Percentiles rank a stretch among this genome's conserved stretches.
Evolutionary conservation across 1,284 basidiomycete genomes (phyloP).

Genomic region (Agroathelia rolfsii): DNA sequence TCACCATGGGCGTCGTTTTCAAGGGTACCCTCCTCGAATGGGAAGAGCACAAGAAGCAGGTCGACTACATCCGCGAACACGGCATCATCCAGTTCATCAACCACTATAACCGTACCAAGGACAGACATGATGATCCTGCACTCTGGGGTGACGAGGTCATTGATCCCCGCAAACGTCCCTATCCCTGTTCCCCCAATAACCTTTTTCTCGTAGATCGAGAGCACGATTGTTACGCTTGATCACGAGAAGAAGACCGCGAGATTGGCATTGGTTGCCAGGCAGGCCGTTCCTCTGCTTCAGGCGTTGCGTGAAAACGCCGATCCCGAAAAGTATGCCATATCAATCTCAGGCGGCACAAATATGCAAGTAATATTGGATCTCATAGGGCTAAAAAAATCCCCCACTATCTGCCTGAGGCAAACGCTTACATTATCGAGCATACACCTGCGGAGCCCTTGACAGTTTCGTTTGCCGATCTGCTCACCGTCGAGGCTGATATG

Average conservation of each 20-base stretch:
- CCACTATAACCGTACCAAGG: slow-evolving; percentile 88
- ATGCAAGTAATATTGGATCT: too few species aligned
- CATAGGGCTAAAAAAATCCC: too few species aligned
- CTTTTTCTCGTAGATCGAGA: slow-evolving; percentile 71
- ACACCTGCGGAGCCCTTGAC: slow-evolving; percentile 95
- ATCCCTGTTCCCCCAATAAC: too few species aligned
- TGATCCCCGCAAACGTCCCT: slow-evolving; percentile 3
- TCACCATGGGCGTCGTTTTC: slow-evolving; percentile 83
- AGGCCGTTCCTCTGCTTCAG: too few species aligned
- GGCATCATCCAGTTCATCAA: slow-evolving; percentile 94
- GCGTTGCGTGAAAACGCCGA: too few species aligned
- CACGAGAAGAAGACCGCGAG: slow-evolving; percentile 71
- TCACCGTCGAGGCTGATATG: slow-evolving; percentile 94
- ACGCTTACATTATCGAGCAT: slow-evolving; percentile 97
- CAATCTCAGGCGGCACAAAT: too few species aligned
- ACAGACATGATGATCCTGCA: slow-evolving; percentile 83
- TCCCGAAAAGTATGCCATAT: too few species aligned
- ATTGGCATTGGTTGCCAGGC: too few species aligned
- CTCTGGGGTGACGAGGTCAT: slow-evolving; percentile 98
- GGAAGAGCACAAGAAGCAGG: slow-evolving; percentile 82
- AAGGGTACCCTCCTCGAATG: slow-evolving; percentile 92
- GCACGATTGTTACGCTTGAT: slow-evolving; percentile 90
- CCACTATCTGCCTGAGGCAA: too few species aligned
- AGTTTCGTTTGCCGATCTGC: slow-evolving; percentile 74
- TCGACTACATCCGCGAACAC: slow-evolving; percentile 86